Percentiles rank a stretch among this genome's conserved stretches.
phyloP scores from a whole-genome alignment of 257 asterid genomes.

The Agastache rugosa region DNA sequence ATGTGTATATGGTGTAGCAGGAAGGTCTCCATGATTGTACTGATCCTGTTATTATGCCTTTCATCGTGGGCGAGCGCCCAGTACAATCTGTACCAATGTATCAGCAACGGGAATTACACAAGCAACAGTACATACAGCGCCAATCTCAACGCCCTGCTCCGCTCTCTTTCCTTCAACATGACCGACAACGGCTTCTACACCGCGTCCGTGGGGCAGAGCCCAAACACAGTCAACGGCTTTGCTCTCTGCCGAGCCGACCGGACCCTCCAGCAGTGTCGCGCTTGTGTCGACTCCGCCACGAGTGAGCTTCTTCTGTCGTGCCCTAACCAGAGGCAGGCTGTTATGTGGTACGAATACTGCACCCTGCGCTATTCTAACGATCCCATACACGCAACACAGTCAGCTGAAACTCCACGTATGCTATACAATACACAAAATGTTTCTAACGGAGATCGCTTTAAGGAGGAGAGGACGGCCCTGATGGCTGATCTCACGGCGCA shows the following conservation, averaged over 20 bases:
- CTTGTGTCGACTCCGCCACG: constrained; percentile 28
- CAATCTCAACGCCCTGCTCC: constrained; percentile 37
- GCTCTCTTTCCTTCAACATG: constrained; percentile 33
- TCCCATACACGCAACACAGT: constrained; percentile 6
- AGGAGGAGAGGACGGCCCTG: not conserved
- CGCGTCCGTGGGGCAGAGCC: constrained; percentile 33
- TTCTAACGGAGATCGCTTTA: constrained; percentile 18
- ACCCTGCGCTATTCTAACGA: constrained; percentile 37
- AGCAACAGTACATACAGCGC: constrained; percentile 34
- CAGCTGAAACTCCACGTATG: not conserved
- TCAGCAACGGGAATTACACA: constrained; percentile 39
- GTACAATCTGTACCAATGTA: constrained; percentile 16
- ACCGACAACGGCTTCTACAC: constrained; percentile 29
- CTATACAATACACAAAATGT: not conserved
- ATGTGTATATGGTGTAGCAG: constrained; percentile 15
- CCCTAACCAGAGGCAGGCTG: constrained; percentile 36
- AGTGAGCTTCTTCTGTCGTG: constrained; percentile 11
- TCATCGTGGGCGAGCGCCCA: constrained; percentile 1
- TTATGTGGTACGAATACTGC: constrained; percentile 34
- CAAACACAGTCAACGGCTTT: constrained; percentile 26
- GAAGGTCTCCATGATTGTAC: not conserved
- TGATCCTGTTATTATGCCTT: not conserved
- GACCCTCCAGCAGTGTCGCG: constrained; percentile 33
- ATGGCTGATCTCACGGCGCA: not conserved
- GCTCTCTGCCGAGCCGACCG: constrained; percentile 42